Conservation (phyloP, 2,329 filamentous ascomycete species). For the Alternaria sp. region DNA sequence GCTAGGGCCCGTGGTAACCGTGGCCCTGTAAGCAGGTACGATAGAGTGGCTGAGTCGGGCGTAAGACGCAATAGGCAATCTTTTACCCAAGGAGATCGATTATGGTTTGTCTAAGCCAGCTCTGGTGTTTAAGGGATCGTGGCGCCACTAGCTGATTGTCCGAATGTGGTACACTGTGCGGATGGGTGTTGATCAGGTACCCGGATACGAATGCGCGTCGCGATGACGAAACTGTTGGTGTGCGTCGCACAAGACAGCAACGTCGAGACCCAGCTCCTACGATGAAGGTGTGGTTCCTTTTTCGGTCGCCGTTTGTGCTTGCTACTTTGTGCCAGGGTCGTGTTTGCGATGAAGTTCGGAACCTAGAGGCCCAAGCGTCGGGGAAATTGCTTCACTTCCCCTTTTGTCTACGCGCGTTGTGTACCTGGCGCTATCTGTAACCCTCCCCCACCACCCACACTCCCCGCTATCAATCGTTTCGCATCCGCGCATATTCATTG, state of each 20-base stretch:
- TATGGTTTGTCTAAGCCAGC: not conserved
- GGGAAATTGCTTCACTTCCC: constrained; percentile 19
- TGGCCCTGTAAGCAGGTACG: not conserved
- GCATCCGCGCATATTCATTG: constrained; percentile 7
- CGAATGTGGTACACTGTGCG: constrained; percentile 3
- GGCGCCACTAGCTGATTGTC: constrained; percentile 1
- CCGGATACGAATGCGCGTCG: not conserved
- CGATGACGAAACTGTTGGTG: not conserved
- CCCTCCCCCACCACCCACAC: constrained; percentile 10
- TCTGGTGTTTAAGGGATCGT: not conserved
- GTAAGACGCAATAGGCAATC: not conserved
- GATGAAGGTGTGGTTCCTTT: not conserved
- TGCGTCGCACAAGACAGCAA: not conserved
- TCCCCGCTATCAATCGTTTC: constrained; percentile 6
- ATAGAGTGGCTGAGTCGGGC: not conserved
- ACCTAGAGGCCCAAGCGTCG: constrained; percentile 15
- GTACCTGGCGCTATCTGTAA: constrained; percentile 9
- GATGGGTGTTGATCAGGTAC: not conserved
- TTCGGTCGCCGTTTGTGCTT: not conserved
- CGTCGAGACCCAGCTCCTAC: not conserved
- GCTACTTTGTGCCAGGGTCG: not conserved
- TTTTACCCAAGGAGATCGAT: not conserved
- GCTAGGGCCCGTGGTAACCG: not conserved
- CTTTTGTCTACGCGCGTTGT: constrained; percentile 16
- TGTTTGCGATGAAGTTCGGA: not conserved